Evolutionary conservation across 768 basidiomycete species (phyloP), one percentile per base, ranked within the genome.

Genomic region (Macrolepiota fuliginosa): DNA sequence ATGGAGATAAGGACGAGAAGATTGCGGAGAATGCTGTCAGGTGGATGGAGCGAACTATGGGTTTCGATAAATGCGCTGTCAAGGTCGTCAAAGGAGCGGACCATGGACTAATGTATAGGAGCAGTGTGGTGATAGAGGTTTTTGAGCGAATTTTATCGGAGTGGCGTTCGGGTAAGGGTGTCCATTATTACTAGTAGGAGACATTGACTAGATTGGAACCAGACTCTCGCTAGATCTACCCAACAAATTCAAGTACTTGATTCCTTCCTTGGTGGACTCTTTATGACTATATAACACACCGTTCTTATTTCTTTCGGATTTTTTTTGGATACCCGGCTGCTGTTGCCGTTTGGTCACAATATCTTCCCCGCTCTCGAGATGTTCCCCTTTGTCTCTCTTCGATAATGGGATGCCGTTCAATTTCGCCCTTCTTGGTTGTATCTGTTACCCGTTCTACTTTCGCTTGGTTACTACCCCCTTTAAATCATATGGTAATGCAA

Each of bases 41-140:
- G 66, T 96, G 94, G 93, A 92, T 95, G 91, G 92, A 95, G 73
- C 85, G 83, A 64, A 85, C 83, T 37, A 92, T 95, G 90, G 83
- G 86, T 19, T 81, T 82, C 47, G 87, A 87, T 42, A 77, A 81
- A 60, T 96, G 94, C 71, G 78, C 80, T 47, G 86, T 99, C 39
- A 85, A 88, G 68, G 87, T 97, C 45, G 87, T 96, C 56, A 86
- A 84, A 67, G 92, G 92, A 39, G 96, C 92, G 19, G 94, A 94
- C 66, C 96, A 99, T 73, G 89, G 87, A 54, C 79, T 99, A 57
- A 94, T 99, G 92, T 97, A 94, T 74, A 89, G 88, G 71, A 91
- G 90, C 71, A 82, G 83, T 60, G 91, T 94, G 35, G 91, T 95
- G 56, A 85, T 95, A 27, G 93, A 95, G 65, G 90, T 91, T 36